phyloP scores from a whole-genome alignment of 192 early-diverging fungal genomes.

The Coemansia furcata region DNA sequence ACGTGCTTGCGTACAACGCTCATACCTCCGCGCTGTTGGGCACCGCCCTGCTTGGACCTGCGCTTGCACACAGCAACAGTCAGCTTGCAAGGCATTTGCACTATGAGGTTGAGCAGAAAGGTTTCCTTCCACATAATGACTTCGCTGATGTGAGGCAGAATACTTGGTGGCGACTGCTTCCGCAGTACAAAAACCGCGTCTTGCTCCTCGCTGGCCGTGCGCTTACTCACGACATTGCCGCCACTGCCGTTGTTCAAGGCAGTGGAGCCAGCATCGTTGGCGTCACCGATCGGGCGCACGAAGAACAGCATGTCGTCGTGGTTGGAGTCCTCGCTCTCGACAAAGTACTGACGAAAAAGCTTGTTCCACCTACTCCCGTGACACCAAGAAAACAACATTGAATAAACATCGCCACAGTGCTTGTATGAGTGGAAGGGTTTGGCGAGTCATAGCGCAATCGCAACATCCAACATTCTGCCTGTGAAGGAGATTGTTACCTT shows the following conservation, averaged over 20 bases:
- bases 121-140: slow-evolving; percentile 89
- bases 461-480: background rate
- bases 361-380: slow-evolving; percentile 45
- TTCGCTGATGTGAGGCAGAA: slow-evolving; percentile 65
- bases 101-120: slow-evolving; percentile 87
- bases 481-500: slow-evolving; percentile 24
- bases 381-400: background rate
- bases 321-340: slow-evolving; percentile 64
- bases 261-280: slow-evolving; percentile 9
- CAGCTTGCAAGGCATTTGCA: slow-evolving; percentile 86
- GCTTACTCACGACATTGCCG: background rate
- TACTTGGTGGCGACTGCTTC: slow-evolving; percentile 59
- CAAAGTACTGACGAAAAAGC: slow-evolving; percentile 61
- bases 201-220: slow-evolving; percentile 18
- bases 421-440: background rate
- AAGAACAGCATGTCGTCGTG: slow-evolving; percentile 89
- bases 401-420: background rate
- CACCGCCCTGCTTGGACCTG: slow-evolving; percentile 48
- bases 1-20: slow-evolving; percentile 72
- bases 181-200: slow-evolving; percentile 86
- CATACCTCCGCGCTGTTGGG: slow-evolving; percentile 59
- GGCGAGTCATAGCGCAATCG: slow-evolving; percentile 4
- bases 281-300: slow-evolving; percentile 58
- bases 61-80: slow-evolving; percentile 85
- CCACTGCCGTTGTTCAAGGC: background rate